Evolutionary conservation across 345 rosid species (phyloP), one percentile per base, ranked within the genome.

Genomic region (Eutrema japonicum): DNA sequence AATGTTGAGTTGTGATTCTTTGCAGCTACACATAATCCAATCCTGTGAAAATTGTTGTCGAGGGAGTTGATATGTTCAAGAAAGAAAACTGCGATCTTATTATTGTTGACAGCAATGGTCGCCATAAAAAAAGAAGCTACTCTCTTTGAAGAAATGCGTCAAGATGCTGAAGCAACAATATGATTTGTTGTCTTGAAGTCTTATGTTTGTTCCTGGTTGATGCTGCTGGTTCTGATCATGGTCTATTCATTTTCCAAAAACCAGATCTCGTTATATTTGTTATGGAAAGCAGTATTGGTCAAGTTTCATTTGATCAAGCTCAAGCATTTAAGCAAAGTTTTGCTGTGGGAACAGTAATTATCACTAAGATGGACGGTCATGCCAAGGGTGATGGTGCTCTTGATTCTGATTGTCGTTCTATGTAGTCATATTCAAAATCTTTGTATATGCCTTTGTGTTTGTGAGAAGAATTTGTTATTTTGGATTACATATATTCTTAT

Each of bases 101-200:
- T 52, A 92, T 92, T 80, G 91, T 92, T 61, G 98, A 90, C 40
- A 92, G 96, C 7, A 95, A 98, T 84, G 98, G 96, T 69, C 96
- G 96, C 38, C 98, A 95, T 80, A 92, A 87, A 77, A 77, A 98
- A 92, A 81, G 97, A 95, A 82, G 96, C 92, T 80, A 73, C 98
- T 33, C 91, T 95, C 59, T 95, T 92, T 81, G 99, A 95, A 85
- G 99, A 92, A 83, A 92, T 95, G 96, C 96, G 91, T 38, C 96
- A 88, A 95, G 97, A 92, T 70, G 82, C 96, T 62, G 99, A 89
- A 85, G 97, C 97, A 78, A 88, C 91, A 84, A 98, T 88, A 84
- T 9, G 57, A 11, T 65, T 18, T 35, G 2, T 3, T 30, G 32
- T 30, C 32, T 30, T 30, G 32, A 30, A 30, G 32, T 30, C 32